These are phyloP conservation scores for Cyberlindnera galapagoensis DNA, from an alignment of 805 yeast species.

Conservation along the genomic window DNA sequence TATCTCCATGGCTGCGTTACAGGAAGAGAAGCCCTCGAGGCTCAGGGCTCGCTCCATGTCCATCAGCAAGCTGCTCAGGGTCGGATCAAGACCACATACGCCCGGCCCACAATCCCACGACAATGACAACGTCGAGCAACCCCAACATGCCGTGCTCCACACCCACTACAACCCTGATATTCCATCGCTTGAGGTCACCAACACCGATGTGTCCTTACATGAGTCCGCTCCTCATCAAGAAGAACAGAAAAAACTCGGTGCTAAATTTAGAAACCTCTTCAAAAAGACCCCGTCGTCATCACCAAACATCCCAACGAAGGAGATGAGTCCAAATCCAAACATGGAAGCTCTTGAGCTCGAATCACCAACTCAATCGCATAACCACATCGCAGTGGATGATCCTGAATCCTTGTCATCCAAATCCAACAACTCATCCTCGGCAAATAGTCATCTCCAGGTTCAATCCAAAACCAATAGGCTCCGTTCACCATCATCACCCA, in stretches of 20 bases:
- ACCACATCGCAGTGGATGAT: slow-evolving; percentile 8
- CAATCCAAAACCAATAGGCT: slow-evolving; percentile 24
- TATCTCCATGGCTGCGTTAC: slow-evolving; percentile 1
- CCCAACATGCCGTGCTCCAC: slow-evolving; percentile 9
- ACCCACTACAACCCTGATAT: no score
- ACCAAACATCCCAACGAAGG: slow-evolving; percentile 12
- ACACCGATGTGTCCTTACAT: no score
- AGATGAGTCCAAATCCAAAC: slow-evolving; percentile 2
- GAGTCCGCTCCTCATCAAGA: no score
- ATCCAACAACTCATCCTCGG: slow-evolving; percentile 1
- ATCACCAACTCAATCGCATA: slow-evolving; percentile 12
- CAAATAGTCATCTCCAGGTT: slow-evolving; percentile 7
- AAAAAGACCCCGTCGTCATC: slow-evolving; percentile 15
- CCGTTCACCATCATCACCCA: slow-evolving; percentile 29
- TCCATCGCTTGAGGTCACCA: no score
- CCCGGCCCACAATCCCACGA: slow-evolving; percentile 2
- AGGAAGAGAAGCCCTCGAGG: slow-evolving; percentile 13
- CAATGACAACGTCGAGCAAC: slow-evolving; percentile 4
- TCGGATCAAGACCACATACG: slow-evolving; percentile 22
- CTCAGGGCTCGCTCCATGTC: slow-evolving; percentile 37
- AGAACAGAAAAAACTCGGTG: slow-evolving; percentile 11
- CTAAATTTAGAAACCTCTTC: slow-evolving; percentile 21
- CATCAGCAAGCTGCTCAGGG: slow-evolving; percentile 32
- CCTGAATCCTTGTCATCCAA: slow-evolving; percentile 8
- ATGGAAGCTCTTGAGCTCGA: slow-evolving; percentile 11